Evolutionary conservation across 2,329 filamentous ascomycete species (phyloP).

Genomic region (Aspergillus sp.): DNA sequence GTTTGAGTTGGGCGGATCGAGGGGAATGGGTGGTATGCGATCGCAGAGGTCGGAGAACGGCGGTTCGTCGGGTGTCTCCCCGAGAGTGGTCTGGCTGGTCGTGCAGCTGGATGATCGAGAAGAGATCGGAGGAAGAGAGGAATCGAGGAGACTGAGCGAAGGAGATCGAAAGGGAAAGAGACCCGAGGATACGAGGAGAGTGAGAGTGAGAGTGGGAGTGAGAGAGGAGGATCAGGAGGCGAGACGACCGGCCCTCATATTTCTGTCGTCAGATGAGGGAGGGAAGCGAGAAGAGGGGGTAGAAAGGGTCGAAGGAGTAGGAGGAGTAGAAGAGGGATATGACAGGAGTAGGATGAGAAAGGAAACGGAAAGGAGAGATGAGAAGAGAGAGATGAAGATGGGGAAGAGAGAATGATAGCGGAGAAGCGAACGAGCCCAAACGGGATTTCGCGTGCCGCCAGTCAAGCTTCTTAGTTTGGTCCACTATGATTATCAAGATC

Average conservation of each 20-base stretch:
- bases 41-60: too few species aligned
- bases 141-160: background rate
- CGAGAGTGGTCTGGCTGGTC: too few species aligned
- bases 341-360: background rate
- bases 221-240: background rate
- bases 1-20: background rate
- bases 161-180: background rate
- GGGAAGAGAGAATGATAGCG: constrained; percentile 55
- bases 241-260: background rate
- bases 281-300: background rate
- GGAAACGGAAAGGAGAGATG: background rate
- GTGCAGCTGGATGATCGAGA: too few species aligned
- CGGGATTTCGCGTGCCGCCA: constrained; percentile 21
- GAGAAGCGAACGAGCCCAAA: constrained; percentile 20
- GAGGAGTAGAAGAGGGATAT: background rate
- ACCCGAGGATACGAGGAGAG: background rate
- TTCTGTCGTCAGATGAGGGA: background rate
- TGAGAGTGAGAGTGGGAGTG: background rate
- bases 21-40: background rate
- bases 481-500: background rate
- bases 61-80: too few species aligned
- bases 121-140: background rate
- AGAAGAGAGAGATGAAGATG: constrained; percentile 32
- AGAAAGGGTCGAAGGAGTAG: constrained; percentile 4
- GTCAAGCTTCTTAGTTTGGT: constrained; percentile 31